A percentile compares a stretch with the other conserved stretches of the same genome.
Conservation (phyloP, 2,329 filamentous ascomycete species). For the Aspergillus novofumigatus region DNA sequence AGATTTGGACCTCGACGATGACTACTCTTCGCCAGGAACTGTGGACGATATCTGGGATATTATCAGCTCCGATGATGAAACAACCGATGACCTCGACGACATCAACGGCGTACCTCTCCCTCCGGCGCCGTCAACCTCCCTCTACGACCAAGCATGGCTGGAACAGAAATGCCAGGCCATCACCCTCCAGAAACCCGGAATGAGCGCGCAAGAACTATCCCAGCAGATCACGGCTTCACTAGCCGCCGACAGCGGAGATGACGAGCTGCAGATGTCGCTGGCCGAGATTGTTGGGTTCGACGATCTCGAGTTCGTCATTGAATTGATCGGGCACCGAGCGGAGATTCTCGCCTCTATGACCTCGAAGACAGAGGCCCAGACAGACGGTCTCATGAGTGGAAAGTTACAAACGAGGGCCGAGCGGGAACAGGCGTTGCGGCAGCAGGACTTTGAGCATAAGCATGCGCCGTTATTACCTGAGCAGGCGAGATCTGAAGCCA, state of each 20-base stretch:
- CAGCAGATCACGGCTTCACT: constrained; percentile 74
- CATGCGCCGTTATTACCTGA: constrained; percentile 65
- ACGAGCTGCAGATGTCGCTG: constrained; percentile 85
- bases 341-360: constrained; percentile 54
- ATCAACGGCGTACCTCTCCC: constrained; percentile 38
- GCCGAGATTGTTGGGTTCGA: constrained; percentile 90
- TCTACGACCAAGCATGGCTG: constrained; percentile 67
- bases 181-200: constrained; percentile 59
- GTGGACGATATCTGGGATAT: constrained; percentile 90
- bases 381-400: constrained; percentile 45
- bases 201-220: constrained; percentile 67
- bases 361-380: constrained; percentile 29
- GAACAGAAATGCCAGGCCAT: constrained; percentile 63
- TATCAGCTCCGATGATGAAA: constrained; percentile 68
- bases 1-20: constrained; percentile 59
- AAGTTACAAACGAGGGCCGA: constrained; percentile 71
- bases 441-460: constrained; percentile 80
- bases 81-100: constrained; percentile 61
- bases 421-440: constrained; percentile 71
- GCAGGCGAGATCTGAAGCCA: constrained; percentile 64
- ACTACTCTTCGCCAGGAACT: constrained; percentile 55
- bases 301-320: constrained; percentile 87
- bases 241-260: constrained; percentile 65
- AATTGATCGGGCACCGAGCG: constrained; percentile 73
- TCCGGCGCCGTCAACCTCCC: constrained; percentile 18